Evolutionary conservation across 179 eudicot species (phyloP).

Genomic region (Carnegiea gigantea): DNA sequence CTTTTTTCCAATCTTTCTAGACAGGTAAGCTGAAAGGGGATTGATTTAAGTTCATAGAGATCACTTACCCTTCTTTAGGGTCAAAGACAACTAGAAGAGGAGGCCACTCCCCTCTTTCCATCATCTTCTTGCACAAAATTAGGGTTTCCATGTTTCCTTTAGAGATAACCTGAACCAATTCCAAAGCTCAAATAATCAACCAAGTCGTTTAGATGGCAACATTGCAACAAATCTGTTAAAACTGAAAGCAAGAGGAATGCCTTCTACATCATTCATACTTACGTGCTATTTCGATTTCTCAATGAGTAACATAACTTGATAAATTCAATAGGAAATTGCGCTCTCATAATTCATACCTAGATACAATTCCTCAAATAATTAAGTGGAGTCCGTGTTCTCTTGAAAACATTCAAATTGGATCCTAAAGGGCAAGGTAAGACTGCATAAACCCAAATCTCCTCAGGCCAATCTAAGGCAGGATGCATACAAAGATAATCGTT

Average conservation of each 20-base stretch:
- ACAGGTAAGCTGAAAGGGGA: too few relatives aligned
- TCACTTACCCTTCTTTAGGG: conserved; percentile 78
- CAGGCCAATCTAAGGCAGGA: not conserved
- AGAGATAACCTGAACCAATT: conserved; percentile 54
- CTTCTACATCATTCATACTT: not conserved
- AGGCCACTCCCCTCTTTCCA: conserved; percentile 95
- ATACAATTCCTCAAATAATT: not conserved
- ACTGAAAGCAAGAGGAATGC: not conserved
- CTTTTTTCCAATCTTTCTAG: too few relatives aligned
- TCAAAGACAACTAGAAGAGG: conserved; percentile 93
- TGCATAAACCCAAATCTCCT: not conserved
- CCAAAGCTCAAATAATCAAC: conserved; percentile 18
- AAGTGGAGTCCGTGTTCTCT: not conserved
- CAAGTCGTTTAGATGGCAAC: not conserved
- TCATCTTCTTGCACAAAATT: conserved; percentile 71
- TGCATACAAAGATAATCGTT: not conserved
- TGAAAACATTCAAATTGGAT: not conserved
- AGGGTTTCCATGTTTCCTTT: conserved; percentile 70
- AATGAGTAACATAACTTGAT: not conserved
- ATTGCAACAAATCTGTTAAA: not conserved
- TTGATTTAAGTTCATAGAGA: not conserved
- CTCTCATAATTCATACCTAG: not conserved
- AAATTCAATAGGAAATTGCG: not conserved
- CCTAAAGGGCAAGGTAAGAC: not conserved
- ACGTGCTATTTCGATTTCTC: not conserved